Base-by-base conservation (phyloP, 129 eudicot species). In the Gnaphalium uliginosum region DNA sequence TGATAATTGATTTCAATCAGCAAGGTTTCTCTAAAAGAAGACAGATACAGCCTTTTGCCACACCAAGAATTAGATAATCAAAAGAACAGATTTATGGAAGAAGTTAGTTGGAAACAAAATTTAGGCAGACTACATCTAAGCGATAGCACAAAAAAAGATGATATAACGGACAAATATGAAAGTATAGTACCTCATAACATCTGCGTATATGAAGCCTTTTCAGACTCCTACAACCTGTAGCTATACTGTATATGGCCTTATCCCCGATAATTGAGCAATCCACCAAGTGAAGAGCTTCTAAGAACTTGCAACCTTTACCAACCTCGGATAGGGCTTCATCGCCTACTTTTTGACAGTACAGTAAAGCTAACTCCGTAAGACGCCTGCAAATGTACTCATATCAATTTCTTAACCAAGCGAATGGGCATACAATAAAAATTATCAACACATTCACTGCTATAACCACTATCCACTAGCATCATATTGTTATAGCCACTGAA, bases 171-270 rank as follows among this genome's bases (percentile, higher is more conserved):
- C 26, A 61, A n/a, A 61, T 26, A 62, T 63, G 68, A 13, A 19
- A 30, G 77, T 1, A 35, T 5, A n/a, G 27, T 76, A 92, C 98
- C 96, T 86, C 90, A 43, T 92, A 92, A 75, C 98, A 92, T 82
- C 96, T 88, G 25, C 98, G 96, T 72, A 92, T 89, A 75, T 92
- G 96, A 68, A 92, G 98, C 85, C 82, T 89, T 80, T 79, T 92
- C 74, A 92, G 76, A 80, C 75, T 77, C 70, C 77, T 82, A 78
- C 98, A 92, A 27, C 98, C 98, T 43, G 48, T 83, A 43, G 96
- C 98, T 82, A 92, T 84, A 78, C 92, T 84, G 69, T 86, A 86
- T 37, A 92, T 85, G 48, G 98, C 96, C 39, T 89, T 96, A 83
- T 92, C 96, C 67, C 96, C 94, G 17, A 92, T 86, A 39, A 82